Base-by-base conservation (phyloP, 148 eudicot genomes). In the Rhododendron kiyosumense region DNA sequence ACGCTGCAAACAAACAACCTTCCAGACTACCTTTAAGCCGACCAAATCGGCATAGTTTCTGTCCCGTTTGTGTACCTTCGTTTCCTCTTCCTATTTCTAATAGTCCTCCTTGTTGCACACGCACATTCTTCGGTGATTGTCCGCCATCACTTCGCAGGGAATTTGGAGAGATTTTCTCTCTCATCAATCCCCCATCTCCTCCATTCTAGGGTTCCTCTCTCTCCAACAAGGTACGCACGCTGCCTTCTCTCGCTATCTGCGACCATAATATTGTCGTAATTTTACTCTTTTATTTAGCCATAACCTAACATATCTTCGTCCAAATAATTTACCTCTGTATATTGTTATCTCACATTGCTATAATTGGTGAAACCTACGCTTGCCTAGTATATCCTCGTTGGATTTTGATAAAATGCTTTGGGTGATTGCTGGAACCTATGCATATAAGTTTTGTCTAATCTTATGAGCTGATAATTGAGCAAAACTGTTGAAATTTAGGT, bases 161-260 rank as follows among this genome's bases (percentile, higher is more conserved):
- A 32, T 76, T 74, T 67, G 73, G 84, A 24, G 73, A 54, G 81
- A 24, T 24, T 17, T 48, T 52, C 51, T 76, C 86, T 84, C 71
- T 84, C 78, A 22, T 52, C 52, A 54, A 34, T 24, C 73, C 18
- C 5, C 41, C 28, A n/a, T 34, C 46, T 54, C 69, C 67, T 73
- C 71, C 71, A 17, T 84, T 54, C 71, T 84, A 84, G 86, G 86
- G 86, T 84, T 84, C 75, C 12, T 74, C 85, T 52, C 67, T 75
- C 32, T 52, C 30, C n/a, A 36, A 74, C 52, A 30, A 75, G 86
- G 86, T 84, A 76, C 10, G 79, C 48, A 84, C 18, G 79, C 67
- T 76, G 43, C 86, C 26, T 22, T 54, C 32, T 7, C 67, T 73
- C 28, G 12, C 45, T 28, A 28, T 32, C 17, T 73, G 48, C 14